phyloP scores from a whole-genome alignment of 73 alveolate genomes.

The Uronychia setigera region DNA sequence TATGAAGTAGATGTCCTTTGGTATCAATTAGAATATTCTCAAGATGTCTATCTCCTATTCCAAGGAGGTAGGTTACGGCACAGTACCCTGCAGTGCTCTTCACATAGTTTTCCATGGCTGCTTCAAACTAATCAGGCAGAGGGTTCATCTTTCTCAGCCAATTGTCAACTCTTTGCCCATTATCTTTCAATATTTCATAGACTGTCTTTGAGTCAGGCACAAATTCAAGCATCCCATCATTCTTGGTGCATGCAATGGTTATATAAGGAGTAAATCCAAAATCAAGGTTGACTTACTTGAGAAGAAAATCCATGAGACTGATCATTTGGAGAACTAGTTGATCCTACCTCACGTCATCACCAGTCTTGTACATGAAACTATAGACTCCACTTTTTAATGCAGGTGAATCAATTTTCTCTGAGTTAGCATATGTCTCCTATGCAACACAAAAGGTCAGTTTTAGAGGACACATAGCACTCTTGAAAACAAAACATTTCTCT shows the following conservation, averaged over 20 bases:
- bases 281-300: conserved; percentile 90
- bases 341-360: conserved; percentile 99
- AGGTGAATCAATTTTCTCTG: conserved; percentile 22
- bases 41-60: conserved; percentile 99
- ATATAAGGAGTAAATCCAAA: conserved; percentile 93
- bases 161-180: conserved; percentile 51
- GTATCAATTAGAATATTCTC: conserved; percentile 97
- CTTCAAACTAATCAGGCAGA: conserved; percentile 30
- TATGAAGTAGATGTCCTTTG: conserved; percentile 97
- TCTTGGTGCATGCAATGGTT: conserved; percentile 92
- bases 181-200: conserved; percentile 81
- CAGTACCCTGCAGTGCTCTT: conserved; percentile 98
- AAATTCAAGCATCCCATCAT: conserved; percentile 97
- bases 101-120: conserved; percentile 88
- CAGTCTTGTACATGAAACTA: conserved; percentile 92
- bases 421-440: conserved; percentile 50
- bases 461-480: conserved; percentile 84
- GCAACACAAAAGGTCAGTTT: conserved; percentile 72
- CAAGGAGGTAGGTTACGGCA: conserved; percentile 98
- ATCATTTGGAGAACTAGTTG: conserved; percentile 93
- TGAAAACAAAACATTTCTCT: conserved; percentile 77
- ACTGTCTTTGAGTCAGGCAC: conserved; percentile 93
- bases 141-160: conserved; percentile 21
- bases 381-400: conserved; percentile 32
- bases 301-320: conserved; percentile 91